Percentiles rank a stretch among this genome's conserved stretches.
phyloP scores from a whole-genome alignment of 2,329 filamentous ascomycete species.

The Bipolaris bicolor region DNA sequence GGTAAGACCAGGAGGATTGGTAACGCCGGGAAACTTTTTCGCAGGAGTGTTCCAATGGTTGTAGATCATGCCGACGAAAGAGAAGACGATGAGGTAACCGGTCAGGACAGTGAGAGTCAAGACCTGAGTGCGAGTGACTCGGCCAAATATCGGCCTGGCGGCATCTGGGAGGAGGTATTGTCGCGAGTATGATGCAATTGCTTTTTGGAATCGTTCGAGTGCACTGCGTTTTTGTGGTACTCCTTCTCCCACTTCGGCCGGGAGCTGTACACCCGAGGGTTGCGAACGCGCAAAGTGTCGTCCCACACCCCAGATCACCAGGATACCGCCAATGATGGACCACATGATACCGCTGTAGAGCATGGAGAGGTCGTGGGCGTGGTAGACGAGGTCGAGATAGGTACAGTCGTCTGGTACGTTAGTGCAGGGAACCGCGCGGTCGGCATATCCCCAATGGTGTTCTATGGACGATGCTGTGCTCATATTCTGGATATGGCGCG shows the following conservation, averaged over 20 bases:
- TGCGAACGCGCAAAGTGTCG: slow-evolving; percentile 38
- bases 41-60: slow-evolving; percentile 73
- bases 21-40: slow-evolving; percentile 58
- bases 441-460: slow-evolving; percentile 64
- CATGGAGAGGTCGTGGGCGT: slow-evolving; percentile 61
- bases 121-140: slow-evolving; percentile 72
- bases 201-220: slow-evolving; percentile 36
- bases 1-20: slow-evolving; percentile 56
- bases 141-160: slow-evolving; percentile 65
- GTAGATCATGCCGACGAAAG: slow-evolving; percentile 70
- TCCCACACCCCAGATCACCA: slow-evolving; percentile 53
- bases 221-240: slow-evolving; percentile 31
- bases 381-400: slow-evolving; percentile 64
- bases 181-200: slow-evolving; percentile 53
- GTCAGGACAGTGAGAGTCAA: slow-evolving; percentile 63
- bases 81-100: slow-evolving; percentile 69
- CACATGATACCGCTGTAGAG: slow-evolving; percentile 64
- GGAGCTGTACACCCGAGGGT: slow-evolving; percentile 35
- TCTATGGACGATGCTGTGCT: slow-evolving; percentile 49
- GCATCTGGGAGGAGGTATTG: slow-evolving; percentile 67
- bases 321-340: slow-evolving; percentile 58
- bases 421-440: slow-evolving; percentile 62
- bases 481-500: slow-evolving; percentile 54
- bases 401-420: slow-evolving; percentile 64
- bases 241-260: slow-evolving; percentile 27